Conservation (phyloP, 1,139 yeast species). For the Geotrichum siamense region DNA sequence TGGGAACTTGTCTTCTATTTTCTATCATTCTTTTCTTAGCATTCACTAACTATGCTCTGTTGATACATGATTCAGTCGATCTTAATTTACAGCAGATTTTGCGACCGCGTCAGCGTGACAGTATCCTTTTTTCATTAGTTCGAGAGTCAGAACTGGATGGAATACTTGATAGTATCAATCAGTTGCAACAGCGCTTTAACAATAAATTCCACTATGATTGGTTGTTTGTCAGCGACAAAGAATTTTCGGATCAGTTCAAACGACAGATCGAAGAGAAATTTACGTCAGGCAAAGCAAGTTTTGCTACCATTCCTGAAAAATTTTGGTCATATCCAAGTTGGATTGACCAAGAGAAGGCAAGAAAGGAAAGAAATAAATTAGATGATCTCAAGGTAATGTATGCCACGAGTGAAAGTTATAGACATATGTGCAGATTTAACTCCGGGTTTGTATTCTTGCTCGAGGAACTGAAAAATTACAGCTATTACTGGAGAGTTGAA, state of each 20-base stretch:
- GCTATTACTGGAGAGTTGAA: conserved; percentile 70
- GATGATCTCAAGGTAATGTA: conserved; percentile 47
- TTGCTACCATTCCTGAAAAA: conserved; percentile 53
- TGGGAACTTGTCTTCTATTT: no score
- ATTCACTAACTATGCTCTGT: no score
- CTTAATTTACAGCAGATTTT: neutral
- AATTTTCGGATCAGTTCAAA: conserved; percentile 52
- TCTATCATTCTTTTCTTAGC: no score
- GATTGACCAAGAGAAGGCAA: conserved; percentile 55
- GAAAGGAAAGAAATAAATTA: conserved; percentile 43
- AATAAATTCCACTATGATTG: conserved; percentile 62
- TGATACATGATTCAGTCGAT: no score
- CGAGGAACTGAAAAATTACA: conserved; percentile 47
- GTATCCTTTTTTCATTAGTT: conserved; percentile 65
- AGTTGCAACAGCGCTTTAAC: conserved; percentile 68
- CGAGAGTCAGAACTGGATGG: conserved; percentile 57
- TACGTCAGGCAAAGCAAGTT: conserved; percentile 52
- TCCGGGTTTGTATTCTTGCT: conserved; percentile 59
- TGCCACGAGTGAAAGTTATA: conserved; percentile 54
- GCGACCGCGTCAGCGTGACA: conserved; percentile 39
- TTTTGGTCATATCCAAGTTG: conserved; percentile 72
- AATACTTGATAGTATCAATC: conserved; percentile 50
- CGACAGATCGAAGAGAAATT: conserved; percentile 33
- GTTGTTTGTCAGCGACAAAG: conserved; percentile 68
- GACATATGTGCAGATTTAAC: conserved; percentile 74